Evolutionary conservation across 2,329 filamentous ascomycete species (phyloP).

Genomic region (Thelonectria blattea): DNA sequence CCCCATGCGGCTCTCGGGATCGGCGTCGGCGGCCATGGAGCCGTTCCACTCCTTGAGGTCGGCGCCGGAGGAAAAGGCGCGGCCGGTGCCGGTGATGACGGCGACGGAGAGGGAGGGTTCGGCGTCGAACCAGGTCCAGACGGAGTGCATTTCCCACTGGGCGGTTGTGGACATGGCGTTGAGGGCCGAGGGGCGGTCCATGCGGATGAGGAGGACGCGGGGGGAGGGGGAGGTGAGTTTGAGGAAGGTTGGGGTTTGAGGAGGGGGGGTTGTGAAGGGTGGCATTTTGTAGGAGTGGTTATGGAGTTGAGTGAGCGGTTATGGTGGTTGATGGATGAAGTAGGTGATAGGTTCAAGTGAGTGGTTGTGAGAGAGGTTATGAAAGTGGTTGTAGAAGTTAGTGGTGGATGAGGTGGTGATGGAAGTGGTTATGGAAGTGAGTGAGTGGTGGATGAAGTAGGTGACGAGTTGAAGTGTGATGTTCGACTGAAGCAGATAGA

Average conservation of each 20-base stretch:
- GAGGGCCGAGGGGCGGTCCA: conserved; percentile 55
- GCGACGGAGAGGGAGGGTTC: conserved; percentile 55
- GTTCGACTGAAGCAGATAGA: background rate
- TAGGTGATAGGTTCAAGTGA: too few species aligned
- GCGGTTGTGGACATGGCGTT: conserved; percentile 43
- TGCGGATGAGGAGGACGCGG: conserved; percentile 57
- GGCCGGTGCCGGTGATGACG: conserved; percentile 58
- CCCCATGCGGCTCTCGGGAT: conserved; percentile 23
- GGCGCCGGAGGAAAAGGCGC: conserved; percentile 61
- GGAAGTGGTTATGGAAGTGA: too few species aligned
- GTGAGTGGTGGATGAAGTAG: too few species aligned
- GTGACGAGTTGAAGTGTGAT: too few species aligned
- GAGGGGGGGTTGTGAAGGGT: conserved; percentile 19
- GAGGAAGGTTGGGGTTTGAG: conserved; percentile 22
- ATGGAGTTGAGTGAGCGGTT: background rate
- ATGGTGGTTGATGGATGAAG: too few species aligned
- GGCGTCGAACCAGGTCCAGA: conserved; percentile 61
- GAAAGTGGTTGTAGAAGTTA: too few species aligned
- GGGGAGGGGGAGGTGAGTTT: conserved; percentile 52
- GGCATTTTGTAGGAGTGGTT: conserved; percentile 9
- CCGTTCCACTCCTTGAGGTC: conserved; percentile 56
- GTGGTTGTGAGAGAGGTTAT: too few species aligned
- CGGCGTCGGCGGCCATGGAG: conserved; percentile 24
- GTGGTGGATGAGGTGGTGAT: background rate
- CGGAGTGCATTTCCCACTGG: conserved; percentile 25